Conservation (phyloP, 208 protist genomes). For the Leishmania major region DNA sequence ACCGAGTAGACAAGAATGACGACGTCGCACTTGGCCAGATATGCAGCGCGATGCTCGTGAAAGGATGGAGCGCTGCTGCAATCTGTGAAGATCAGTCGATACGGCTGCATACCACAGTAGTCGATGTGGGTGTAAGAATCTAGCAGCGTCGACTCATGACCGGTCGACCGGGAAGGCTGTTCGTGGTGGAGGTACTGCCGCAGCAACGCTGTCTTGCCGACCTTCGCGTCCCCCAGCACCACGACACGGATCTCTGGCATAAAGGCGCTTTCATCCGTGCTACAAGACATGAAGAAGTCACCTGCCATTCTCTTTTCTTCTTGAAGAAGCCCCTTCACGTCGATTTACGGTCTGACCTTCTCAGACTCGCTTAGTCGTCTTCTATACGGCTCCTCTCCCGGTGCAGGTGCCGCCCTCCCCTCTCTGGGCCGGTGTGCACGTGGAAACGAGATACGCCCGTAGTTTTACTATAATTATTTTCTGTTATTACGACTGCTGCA, state of each 20-base stretch:
- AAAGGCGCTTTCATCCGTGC: not conserved
- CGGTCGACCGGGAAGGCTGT: constrained; percentile 16
- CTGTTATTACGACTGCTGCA: not conserved
- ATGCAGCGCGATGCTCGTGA: constrained; percentile 48
- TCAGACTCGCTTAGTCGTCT: not conserved
- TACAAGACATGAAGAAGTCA: not conserved
- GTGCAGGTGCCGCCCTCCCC: not conserved
- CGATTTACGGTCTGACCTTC: not conserved
- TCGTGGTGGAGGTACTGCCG: constrained; percentile 52
- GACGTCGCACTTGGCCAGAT: constrained; percentile 54
- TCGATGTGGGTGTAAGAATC: constrained; percentile 49
- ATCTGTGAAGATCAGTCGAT: constrained; percentile 58
- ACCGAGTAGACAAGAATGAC: constrained; percentile 74
- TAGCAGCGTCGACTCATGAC: constrained; percentile 48
- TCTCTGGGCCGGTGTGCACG: not conserved
- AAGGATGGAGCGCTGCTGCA: constrained; percentile 51
- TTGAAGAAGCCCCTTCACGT: not conserved
- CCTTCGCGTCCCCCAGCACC: constrained; percentile 42
- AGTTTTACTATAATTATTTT: not conserved
- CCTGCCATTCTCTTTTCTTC: constrained; percentile 7
- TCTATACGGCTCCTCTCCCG: not conserved
- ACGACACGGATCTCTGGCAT: constrained; percentile 37
- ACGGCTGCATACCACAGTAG: constrained; percentile 34
- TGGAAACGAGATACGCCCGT: not conserved
- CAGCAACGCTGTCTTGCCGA: constrained; percentile 64